Base-by-base conservation (phyloP, 1,284 basidiomycete species). In the Leccinum griseonigrum region DNA sequence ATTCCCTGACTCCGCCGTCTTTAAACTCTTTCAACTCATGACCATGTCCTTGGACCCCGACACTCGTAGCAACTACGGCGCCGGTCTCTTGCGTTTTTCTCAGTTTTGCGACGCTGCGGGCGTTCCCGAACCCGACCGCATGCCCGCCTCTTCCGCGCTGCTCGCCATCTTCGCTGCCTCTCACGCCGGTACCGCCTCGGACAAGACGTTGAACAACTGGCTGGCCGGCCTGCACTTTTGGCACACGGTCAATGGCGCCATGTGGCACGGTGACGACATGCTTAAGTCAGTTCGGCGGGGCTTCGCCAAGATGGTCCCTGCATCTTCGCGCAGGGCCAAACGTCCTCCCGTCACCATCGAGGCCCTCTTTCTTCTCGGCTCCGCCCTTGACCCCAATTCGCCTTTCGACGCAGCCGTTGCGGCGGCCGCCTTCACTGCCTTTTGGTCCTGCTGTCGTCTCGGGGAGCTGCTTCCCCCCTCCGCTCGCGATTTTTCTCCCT, bases 271-370 rank as follows among this genome's bases (percentile, higher is more conserved):
- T 16, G 2, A 10, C 3, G 51, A 53, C 28, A 53, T 53, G 51
- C 51, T 53, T 14, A 9, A n/a, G 3, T 53, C 29, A 6, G 29
- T 32, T 6, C 4, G 14, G 16, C 0, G 2, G 14, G 72, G 71
- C 0, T 66, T 71, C 2, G 11, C 38, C 1, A 74, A 75, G 29
- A 32, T 75, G 11, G 65, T 64, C 0, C 73, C 74, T 2, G 40
- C 63, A 0, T 65, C 68, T 1, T 69, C 69, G 10, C 6, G 53
- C 4, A 36, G 61, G 2, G 55, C 70, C 6, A 69, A 71, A 40
- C 60, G 71, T 0, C 64, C 71, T 0, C 77, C 73, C 0, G 72
- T 78, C 2, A 74, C 76, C 8, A 63, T 74, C 2, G 67, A 74
- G 16, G 75, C 77, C 46, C 56, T 79, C 36, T 31, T 63, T 26